Evolutionary conservation across 805 yeast species (phyloP).

Genomic region (Ogataea saltuana): DNA sequence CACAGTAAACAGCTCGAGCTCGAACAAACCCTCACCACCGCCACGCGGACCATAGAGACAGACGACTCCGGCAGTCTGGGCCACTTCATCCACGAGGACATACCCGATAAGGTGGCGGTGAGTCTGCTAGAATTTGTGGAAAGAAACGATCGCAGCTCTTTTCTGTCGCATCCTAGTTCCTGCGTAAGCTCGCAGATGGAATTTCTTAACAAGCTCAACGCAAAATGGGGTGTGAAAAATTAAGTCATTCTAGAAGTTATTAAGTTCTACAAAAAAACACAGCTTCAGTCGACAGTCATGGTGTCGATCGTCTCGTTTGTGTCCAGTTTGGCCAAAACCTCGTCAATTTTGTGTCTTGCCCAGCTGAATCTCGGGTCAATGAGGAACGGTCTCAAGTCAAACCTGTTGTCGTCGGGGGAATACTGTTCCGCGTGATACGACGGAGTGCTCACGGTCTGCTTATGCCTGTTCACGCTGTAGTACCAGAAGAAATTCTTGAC

Average conservation of each 20-base stretch:
- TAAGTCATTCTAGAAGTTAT: slow-evolving; percentile 3
- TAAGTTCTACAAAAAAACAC: not conserved
- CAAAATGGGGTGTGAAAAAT: slow-evolving; percentile 37
- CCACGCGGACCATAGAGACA: slow-evolving; percentile 22
- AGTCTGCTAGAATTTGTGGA: slow-evolving; percentile 52
- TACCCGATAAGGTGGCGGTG: slow-evolving; percentile 64
- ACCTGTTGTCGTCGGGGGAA: slow-evolving; percentile 97
- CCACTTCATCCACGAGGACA: slow-evolving; percentile 95
- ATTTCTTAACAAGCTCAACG: slow-evolving; percentile 31
- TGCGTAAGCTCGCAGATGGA: slow-evolving; percentile 29
- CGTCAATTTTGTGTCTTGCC: slow-evolving; percentile 88
- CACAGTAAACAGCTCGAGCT: slow-evolving; percentile 33
- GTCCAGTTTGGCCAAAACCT: slow-evolving; percentile 61
- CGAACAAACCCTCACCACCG: slow-evolving; percentile 27
- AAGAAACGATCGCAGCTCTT: slow-evolving; percentile 43
- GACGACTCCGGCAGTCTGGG: slow-evolving; percentile 58
- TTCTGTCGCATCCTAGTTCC: slow-evolving; percentile 23
- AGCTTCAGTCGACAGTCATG: slow-evolving; percentile 45
- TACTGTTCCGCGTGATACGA: slow-evolving; percentile 97
- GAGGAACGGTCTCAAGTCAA: slow-evolving; percentile 93
- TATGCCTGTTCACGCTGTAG: slow-evolving; percentile 94
- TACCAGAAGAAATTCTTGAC: slow-evolving; percentile 91
- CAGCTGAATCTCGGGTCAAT: slow-evolving; percentile 86
- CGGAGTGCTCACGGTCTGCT: slow-evolving; percentile 97
- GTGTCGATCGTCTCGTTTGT: slow-evolving; percentile 38